Percentiles rank a stretch among this genome's conserved stretches.
These are phyloP conservation scores for Aureobasidium sp. DNA, from an alignment of 2,329 filamentous ascomycete genomes.

Conservation along the genomic window DNA sequence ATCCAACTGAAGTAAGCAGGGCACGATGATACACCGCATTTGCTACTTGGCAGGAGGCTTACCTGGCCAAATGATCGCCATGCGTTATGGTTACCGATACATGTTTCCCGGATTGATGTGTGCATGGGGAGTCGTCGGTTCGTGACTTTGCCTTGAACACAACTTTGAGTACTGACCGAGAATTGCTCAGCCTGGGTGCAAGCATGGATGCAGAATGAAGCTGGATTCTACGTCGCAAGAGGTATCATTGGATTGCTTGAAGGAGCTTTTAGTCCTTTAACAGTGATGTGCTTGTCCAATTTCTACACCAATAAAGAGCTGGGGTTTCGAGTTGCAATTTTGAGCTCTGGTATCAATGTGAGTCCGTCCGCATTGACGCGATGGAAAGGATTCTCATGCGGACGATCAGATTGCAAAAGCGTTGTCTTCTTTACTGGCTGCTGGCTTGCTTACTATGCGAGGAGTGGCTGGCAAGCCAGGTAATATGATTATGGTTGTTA, in stretches of 20 bases:
- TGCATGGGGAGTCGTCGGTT: conserved; percentile 14
- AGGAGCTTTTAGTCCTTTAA: conserved; percentile 16
- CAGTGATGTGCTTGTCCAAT: conserved; percentile 16
- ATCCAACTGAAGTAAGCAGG: neutral
- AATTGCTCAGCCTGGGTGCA: conserved; percentile 10
- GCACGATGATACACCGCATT: conserved; percentile 15
- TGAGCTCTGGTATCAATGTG: conserved; percentile 16
- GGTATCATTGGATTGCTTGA: conserved; percentile 16
- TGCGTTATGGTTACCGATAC: conserved; percentile 16
- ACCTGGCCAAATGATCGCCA: conserved; percentile 15
- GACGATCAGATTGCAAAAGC: conserved; percentile 11
- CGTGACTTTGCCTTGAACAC: neutral
- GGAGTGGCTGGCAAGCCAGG: conserved; percentile 16
- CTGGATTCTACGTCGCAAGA: conserved; percentile 14
- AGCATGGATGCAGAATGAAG: conserved; percentile 10
- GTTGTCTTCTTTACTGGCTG: conserved; percentile 16
- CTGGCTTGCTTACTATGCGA: conserved; percentile 18
- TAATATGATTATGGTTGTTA: neutral
- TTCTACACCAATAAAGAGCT: conserved; percentile 18
- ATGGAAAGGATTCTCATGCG: neutral
- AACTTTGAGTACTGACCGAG: neutral
- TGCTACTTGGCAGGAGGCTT: conserved; percentile 15
- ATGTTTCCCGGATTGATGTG: conserved; percentile 17
- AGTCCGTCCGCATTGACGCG: neutral
- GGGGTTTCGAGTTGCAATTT: conserved; percentile 12